Percentiles rank a stretch among this genome's conserved stretches.
These are phyloP conservation scores for Hyaloperonospora brassicae DNA, from an alignment of 352 stramenopile species.

Conservation along the genomic window DNA sequence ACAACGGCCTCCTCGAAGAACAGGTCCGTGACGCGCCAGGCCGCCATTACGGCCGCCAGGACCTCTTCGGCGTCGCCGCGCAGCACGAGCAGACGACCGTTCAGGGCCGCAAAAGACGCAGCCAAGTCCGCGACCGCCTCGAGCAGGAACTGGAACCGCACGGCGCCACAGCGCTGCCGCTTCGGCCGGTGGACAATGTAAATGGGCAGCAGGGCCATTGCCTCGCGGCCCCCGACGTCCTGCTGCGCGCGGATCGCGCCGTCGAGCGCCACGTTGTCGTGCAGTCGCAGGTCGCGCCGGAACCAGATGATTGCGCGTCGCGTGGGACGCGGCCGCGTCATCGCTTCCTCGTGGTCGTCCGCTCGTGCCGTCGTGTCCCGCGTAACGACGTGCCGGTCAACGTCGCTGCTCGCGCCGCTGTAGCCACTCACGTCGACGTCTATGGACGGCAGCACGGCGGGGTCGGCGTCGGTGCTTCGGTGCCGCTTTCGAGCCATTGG, in stretches of 20 bases:
- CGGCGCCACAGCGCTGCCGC: slow-evolving; percentile 54
- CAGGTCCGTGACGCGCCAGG: slow-evolving; percentile 61
- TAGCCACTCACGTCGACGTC: too few relatives aligned
- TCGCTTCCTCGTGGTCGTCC: too few relatives aligned
- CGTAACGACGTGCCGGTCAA: too few relatives aligned
- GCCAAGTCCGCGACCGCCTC: slow-evolving; percentile 84
- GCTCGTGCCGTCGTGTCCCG: too few relatives aligned
- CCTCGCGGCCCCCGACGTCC: slow-evolving; percentile 8
- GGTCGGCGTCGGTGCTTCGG: too few relatives aligned
- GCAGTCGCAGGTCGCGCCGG: slow-evolving; percentile 89
- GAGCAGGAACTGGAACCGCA: slow-evolving; percentile 88
- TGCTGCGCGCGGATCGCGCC: slow-evolving; percentile 39
- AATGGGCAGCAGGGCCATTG: slow-evolving; percentile 48
- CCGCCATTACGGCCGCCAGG: slow-evolving; percentile 35
- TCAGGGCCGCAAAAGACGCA: slow-evolving; percentile 19
- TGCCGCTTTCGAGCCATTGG: too few relatives aligned
- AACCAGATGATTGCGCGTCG: slow-evolving; percentile 85
- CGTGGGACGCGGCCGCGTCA: too few relatives aligned
- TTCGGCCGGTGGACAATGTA: slow-evolving; percentile 83
- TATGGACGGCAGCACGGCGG: too few relatives aligned
- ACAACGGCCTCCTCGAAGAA: slow-evolving; percentile 61
- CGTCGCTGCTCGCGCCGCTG: too few relatives aligned
- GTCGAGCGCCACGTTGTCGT: slow-evolving; percentile 92
- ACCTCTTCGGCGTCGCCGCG: slow-evolving; percentile 54
- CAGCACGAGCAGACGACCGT: slow-evolving; percentile 46